Evolutionary conservation across 495 filamentous ascomycete genomes (phyloP), one percentile per base, ranked within the genome.

Genomic region (Paragyromitra xinjiangensis): DNA sequence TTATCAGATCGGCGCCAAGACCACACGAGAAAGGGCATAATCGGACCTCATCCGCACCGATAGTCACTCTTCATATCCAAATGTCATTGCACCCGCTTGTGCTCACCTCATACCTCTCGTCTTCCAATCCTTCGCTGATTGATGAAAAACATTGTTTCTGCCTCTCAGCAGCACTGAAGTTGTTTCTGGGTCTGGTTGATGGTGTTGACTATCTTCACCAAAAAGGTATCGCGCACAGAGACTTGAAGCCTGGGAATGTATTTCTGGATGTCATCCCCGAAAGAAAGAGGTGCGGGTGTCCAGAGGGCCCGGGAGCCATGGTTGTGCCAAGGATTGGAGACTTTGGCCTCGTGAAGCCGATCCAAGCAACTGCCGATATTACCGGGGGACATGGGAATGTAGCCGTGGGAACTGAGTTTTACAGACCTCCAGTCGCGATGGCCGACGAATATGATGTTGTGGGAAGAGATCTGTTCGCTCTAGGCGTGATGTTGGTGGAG

Each of bases 211-310:
- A 92, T 84, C 92, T 97, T 85, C 95, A 99, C 81, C 84, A 87
- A 71, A 93, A 95, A 82, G 94, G 93, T 65, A 88, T 98, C 81
- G 97, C 93, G 82, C 95, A 99, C 83, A 93, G 95, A 66, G 95
- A 99, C 84, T 95, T 99, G 88, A 99, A 99, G 85, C 95, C 95
- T 9, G 95, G 97, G 86, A 99, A 99, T 85, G 95, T 99, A 84
- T 97, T 99, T 85, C 87, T 99, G 53, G 94, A 98, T 84, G 88
- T 73, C 34, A 29, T 63, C 89, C 44, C 62, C 3, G 39, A 22
- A 34, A 45, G 11, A 14, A 68, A 62, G 5, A 22, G 22, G 3
- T 80, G 78, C 12, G 34, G 19, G n/a, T 79, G 75, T 37, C 51
- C 87, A 94, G 78, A 97, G 97, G 93, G 94, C 95, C 81, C 88